phyloP scores from a whole-genome alignment of 345 rosid species.

The Hibiscus tridactylites region DNA sequence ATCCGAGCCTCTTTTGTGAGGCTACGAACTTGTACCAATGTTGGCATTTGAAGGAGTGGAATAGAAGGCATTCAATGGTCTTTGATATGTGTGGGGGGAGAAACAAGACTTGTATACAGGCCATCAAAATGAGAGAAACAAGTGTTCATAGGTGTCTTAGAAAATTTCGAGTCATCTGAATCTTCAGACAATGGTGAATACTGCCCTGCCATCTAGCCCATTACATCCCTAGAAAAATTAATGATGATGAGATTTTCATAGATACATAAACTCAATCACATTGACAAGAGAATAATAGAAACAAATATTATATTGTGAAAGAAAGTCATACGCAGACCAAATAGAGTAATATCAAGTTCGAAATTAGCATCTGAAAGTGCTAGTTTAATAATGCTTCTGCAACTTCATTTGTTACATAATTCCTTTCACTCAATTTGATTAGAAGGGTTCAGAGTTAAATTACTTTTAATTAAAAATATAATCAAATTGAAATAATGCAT shows the following conservation, averaged over 20 bases:
- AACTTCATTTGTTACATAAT: background rate
- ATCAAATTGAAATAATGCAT: no score
- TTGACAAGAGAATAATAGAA: background rate
- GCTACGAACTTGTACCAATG: conserved; percentile 30
- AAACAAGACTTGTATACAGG: conserved; percentile 77
- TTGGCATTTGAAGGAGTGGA: conserved; percentile 24
- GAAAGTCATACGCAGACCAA: background rate
- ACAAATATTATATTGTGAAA: background rate
- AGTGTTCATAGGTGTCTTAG: no score
- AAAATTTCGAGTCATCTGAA: no score
- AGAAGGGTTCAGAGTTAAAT: no score
- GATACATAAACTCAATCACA: background rate
- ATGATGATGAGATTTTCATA: background rate
- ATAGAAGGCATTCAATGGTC: conserved; percentile 38
- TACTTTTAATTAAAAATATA: no score
- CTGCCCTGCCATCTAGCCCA: no score
- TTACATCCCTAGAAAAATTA: no score
- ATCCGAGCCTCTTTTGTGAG: conserved; percentile 73
- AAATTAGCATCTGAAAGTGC: background rate
- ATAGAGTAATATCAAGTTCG: background rate
- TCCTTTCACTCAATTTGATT: background rate
- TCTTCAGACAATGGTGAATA: no score
- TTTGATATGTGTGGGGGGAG: conserved; percentile 44
- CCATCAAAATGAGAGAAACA: conserved; percentile 55
- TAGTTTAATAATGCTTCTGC: background rate